Conservation (phyloP, 345 rosid species). For the Melaleuca alternifolia region DNA sequence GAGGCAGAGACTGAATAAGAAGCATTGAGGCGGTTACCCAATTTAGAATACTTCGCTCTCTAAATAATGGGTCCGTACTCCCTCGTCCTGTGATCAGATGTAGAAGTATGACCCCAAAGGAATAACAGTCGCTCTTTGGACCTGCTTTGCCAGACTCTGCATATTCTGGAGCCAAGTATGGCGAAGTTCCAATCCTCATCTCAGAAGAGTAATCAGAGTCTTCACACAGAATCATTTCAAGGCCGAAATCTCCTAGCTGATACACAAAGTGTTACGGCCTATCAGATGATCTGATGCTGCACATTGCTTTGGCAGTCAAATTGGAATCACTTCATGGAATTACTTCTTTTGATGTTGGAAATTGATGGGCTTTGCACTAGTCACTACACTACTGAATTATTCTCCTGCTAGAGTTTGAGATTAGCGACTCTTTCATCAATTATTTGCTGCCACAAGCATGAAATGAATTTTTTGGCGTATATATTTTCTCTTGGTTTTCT, state of each 20-base stretch:
- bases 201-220: constrained; percentile 35
- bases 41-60: constrained; percentile 47
- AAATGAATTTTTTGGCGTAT: neutral
- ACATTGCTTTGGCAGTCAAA: neutral
- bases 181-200: constrained; percentile 38
- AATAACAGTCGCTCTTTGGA: constrained; percentile 49
- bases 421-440: neutral
- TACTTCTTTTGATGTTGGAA: too few relatives aligned
- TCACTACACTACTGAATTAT: neutral
- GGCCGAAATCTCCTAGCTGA: constrained; percentile 60
- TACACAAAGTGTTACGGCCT: neutral
- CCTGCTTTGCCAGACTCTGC: constrained; percentile 46
- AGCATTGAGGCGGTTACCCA: constrained; percentile 27
- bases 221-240: constrained; percentile 32
- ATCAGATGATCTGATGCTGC: neutral
- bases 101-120: constrained; percentile 51
- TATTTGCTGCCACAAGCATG: neutral
- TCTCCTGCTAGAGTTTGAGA: neutral
- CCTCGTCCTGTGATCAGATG: constrained; percentile 46
- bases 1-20: neutral
- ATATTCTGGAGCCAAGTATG: constrained; percentile 61
- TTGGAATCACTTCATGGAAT: neutral
- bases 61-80: constrained; percentile 39
- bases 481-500: neutral
- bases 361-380: neutral